Evolutionary conservation across 2,329 filamentous ascomycete species (phyloP).

Genomic region (Magnaporthales sp.): DNA sequence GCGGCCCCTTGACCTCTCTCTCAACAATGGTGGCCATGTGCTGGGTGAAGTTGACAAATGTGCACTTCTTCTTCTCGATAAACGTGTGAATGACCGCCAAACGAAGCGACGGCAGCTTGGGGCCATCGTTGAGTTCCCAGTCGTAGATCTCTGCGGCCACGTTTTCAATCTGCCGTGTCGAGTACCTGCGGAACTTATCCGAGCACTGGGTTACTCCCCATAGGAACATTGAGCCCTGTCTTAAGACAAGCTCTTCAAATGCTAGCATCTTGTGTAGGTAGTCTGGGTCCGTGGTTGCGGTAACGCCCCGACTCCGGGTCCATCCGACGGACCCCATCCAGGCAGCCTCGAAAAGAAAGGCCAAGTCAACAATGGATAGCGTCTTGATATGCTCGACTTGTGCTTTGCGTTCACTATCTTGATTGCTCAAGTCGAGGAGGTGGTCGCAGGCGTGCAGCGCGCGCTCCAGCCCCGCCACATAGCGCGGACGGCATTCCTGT

Average conservation of each 20-base stretch:
- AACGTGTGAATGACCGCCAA: not conserved
- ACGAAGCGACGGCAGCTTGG: conserved; percentile 1
- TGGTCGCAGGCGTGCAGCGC: conserved; percentile 1
- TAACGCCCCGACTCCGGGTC: not conserved
- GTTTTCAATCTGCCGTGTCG: not conserved
- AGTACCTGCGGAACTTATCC: not conserved
- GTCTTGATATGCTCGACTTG: conserved; percentile 3
- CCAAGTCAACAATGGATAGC: not conserved
- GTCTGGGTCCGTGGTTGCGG: not conserved
- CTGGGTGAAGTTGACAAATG: not conserved
- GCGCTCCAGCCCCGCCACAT: not conserved
- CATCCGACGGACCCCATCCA: not conserved
- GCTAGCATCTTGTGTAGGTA: not conserved
- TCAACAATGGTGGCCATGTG: not conserved
- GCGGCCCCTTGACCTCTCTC: not conserved
- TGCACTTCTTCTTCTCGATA: not conserved
- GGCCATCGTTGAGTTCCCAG: not conserved
- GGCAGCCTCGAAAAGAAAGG: conserved; percentile 2
- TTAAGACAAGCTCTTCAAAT: conserved; percentile 4
- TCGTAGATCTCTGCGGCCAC: conserved; percentile 1
- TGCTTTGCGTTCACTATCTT: not conserved
- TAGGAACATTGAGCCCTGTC: conserved; percentile 1
- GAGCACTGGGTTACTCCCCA: not conserved
- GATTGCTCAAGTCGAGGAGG: not conserved
- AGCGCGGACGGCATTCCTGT: not conserved